phyloP scores from a whole-genome alignment of 306 rosid species.

The Gynostemma pentaphyllum region DNA sequence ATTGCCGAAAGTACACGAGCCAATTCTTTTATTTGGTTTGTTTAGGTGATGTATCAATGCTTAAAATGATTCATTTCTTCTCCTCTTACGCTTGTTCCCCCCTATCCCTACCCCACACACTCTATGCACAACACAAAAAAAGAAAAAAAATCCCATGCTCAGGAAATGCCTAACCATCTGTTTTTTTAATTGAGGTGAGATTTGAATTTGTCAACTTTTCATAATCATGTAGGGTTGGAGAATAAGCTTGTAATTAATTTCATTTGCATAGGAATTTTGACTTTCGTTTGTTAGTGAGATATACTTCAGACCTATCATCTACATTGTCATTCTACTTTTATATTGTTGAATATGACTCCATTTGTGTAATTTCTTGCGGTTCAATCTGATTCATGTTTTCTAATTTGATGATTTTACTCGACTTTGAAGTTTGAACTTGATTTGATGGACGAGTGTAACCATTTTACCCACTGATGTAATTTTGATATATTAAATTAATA shows the following conservation, averaged over 20 bases:
- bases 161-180: neutral
- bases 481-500: too few species aligned
- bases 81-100: slow-evolving; percentile 1
- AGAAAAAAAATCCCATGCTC: neutral
- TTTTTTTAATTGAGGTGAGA: too few species aligned
- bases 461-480: too few species aligned
- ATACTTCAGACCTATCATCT: neutral
- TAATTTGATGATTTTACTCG: neutral
- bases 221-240: neutral
- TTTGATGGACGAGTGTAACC: neutral
- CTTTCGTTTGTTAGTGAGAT: neutral
- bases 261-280: neutral
- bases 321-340: neutral
- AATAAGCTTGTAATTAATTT: neutral
- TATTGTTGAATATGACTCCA: neutral
- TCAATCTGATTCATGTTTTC: neutral
- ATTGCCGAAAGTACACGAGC: neutral
- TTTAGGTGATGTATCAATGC: too few species aligned
- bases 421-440: too few species aligned
- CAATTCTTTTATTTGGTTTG: neutral
- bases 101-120: neutral
- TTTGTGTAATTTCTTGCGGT: neutral
- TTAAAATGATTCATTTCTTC: neutral
- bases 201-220: too few species aligned
- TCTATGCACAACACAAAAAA: neutral